Percentiles rank a stretch among this genome's conserved stretches.
phyloP scores from a whole-genome alignment of 805 yeast genomes.

The Metschnikowia lochheadii region DNA sequence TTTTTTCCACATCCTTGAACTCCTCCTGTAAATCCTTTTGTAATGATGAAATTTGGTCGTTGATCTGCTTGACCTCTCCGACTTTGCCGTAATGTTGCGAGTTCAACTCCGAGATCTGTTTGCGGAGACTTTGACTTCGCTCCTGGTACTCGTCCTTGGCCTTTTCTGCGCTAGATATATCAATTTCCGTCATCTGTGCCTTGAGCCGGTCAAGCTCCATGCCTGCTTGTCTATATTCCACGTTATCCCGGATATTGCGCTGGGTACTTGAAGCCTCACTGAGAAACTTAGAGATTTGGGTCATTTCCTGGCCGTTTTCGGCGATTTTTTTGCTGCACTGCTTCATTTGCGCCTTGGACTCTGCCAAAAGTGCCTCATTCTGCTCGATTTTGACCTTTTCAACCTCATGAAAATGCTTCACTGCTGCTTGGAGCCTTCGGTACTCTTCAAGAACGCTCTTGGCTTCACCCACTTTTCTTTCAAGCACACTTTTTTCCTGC shows the following conservation, averaged over 20 bases:
- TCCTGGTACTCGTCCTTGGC: constrained; percentile 59
- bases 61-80: constrained; percentile 84
- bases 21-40: constrained; percentile 63
- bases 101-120: constrained; percentile 50
- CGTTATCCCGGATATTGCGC: constrained; percentile 59
- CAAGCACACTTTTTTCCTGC: neutral
- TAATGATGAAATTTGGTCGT: constrained; percentile 59
- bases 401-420: constrained; percentile 21
- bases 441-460: constrained; percentile 1
- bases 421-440: constrained; percentile 3
- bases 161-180: constrained; percentile 54
- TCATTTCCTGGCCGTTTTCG: constrained; percentile 21
- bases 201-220: constrained; percentile 36
- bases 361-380: constrained; percentile 12
- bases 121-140: constrained; percentile 48
- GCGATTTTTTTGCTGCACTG: constrained; percentile 11
- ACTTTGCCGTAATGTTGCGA: constrained; percentile 66
- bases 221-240: constrained; percentile 51
- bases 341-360: neutral
- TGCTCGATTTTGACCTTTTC: constrained; percentile 22
- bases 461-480: neutral
- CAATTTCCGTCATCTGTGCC: constrained; percentile 40
- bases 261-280: constrained; percentile 59
- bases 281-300: constrained; percentile 37
- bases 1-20: constrained; percentile 59